Percentiles rank a stretch among this genome's conserved stretches.
Conservation (phyloP, 2,329 filamentous ascomycete species). For the Sporothrix mexicana region DNA sequence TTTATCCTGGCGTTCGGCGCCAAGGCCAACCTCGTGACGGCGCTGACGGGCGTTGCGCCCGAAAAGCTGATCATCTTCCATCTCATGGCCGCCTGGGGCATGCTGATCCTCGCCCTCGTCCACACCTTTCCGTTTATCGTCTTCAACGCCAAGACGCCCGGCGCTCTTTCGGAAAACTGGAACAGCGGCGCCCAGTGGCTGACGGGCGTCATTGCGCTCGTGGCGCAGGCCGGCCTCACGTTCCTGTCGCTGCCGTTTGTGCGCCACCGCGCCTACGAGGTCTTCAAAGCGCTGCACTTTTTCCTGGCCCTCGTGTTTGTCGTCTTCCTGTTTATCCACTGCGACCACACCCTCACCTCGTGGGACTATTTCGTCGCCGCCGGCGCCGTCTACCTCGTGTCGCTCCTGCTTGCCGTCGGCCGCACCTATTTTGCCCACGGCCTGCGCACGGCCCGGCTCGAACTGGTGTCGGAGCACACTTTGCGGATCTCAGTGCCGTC, state of each 20-base stretch:
- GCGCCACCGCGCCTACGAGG: constrained; percentile 61
- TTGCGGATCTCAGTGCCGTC: constrained; percentile 53
- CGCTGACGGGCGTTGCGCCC: constrained; percentile 60
- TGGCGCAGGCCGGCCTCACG: constrained; percentile 61
- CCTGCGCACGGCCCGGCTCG: constrained; percentile 52
- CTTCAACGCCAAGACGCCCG: constrained; percentile 52
- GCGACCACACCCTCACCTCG: constrained; percentile 59
- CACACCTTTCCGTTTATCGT: constrained; percentile 67
- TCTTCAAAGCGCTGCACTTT: constrained; percentile 65
- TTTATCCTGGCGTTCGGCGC: constrained; percentile 46
- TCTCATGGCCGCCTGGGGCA: constrained; percentile 59
- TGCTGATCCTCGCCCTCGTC: constrained; percentile 61
- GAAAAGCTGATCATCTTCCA: constrained; percentile 65
- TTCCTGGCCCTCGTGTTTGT: constrained; percentile 60
- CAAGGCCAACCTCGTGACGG: constrained; percentile 63
- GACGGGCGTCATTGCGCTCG: constrained; percentile 60
- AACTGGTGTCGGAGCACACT: constrained; percentile 48
- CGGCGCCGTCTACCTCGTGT: constrained; percentile 57
- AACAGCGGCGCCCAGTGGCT: constrained; percentile 56
- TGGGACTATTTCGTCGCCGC: constrained; percentile 68
- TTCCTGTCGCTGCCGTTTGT: constrained; percentile 58
- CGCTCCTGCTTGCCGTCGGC: constrained; percentile 53
- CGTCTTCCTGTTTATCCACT: constrained; percentile 66
- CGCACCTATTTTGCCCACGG: constrained; percentile 58
- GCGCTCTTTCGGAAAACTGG: constrained; percentile 56